Conservation (phyloP, 164 flowering plant species). For the Nymphaea colorata region DNA sequence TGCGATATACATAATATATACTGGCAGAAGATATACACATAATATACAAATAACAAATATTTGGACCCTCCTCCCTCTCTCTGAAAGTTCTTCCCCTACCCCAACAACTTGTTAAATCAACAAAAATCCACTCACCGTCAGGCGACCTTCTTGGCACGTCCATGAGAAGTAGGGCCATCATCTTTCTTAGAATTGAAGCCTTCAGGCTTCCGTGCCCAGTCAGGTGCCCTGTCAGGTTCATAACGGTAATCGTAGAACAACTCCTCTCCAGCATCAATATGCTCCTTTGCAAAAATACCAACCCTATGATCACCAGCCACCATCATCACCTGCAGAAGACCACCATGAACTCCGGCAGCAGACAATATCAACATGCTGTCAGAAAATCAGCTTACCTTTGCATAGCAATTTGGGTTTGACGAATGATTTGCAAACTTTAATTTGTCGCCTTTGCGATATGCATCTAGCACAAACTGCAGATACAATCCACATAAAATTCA, state of each 20-base stretch:
- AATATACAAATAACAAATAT: too few relatives aligned
- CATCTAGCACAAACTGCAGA: constrained; percentile 87
- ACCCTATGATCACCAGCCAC: constrained; percentile 98
- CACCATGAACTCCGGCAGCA: constrained; percentile 1
- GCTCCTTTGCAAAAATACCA: constrained; percentile 91
- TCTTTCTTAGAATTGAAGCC: constrained; percentile 46
- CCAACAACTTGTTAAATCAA: too few relatives aligned
- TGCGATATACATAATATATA: too few relatives aligned
- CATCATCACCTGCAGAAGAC: constrained; percentile 53
- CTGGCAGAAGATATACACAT: too few relatives aligned
- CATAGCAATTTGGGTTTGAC: constrained; percentile 84
- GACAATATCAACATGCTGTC: not conserved
- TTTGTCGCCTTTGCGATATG: constrained; percentile 96
- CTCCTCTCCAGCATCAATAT: constrained; percentile 83
- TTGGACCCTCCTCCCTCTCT: too few relatives aligned
- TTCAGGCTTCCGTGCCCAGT: constrained; percentile 86
- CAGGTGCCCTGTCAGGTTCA: constrained; percentile 78
- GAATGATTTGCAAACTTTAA: constrained; percentile 97
- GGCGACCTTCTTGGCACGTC: constrained; percentile 60
- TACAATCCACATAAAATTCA: not conserved
- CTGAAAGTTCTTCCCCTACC: too few relatives aligned
- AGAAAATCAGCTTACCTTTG: constrained; percentile 44
- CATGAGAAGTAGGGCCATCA: constrained; percentile 41
- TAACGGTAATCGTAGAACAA: constrained; percentile 92
- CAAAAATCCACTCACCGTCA: not conserved